Conservation (phyloP, 768 basidiomycete genomes). For the Serendipita sp. region DNA sequence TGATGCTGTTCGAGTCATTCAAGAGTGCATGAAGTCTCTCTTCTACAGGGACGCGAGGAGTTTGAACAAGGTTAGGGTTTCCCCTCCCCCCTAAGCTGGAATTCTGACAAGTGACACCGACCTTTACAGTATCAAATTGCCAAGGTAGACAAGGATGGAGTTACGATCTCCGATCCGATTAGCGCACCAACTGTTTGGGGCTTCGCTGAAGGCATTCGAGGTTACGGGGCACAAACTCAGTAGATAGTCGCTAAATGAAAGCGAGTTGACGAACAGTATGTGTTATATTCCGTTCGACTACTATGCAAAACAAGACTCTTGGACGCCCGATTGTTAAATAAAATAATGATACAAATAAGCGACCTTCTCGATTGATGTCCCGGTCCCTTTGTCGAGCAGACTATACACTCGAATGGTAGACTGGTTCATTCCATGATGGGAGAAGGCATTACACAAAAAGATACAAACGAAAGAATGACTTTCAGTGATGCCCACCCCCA, state of each 20-base stretch:
- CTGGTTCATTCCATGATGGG: too few species aligned
- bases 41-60: conserved; percentile 94
- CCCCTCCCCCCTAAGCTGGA: neutral
- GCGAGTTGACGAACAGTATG: neutral
- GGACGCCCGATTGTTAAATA: too few species aligned
- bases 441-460: too few species aligned
- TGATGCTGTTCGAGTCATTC: conserved; percentile 60
- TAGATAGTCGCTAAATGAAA: conserved; percentile 19
- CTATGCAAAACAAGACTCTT: neutral
- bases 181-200: conserved; percentile 67
- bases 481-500: too few species aligned
- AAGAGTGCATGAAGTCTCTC: conserved; percentile 79
- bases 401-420: too few species aligned
- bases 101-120: neutral
- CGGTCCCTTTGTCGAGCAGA: too few species aligned
- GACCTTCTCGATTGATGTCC: too few species aligned
- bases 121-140: conserved; percentile 81
- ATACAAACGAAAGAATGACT: too few species aligned
- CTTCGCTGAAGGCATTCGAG: conserved; percentile 83
- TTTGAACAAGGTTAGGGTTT: conserved; percentile 68
- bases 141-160: conserved; percentile 60
- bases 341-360: too few species aligned
- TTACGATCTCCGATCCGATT: conserved; percentile 62
- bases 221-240: conserved; percentile 85
- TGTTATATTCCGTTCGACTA: neutral